Evolutionary conservation across 768 basidiomycete genomes (phyloP).

Genomic region (Termitomyces sp.): DNA sequence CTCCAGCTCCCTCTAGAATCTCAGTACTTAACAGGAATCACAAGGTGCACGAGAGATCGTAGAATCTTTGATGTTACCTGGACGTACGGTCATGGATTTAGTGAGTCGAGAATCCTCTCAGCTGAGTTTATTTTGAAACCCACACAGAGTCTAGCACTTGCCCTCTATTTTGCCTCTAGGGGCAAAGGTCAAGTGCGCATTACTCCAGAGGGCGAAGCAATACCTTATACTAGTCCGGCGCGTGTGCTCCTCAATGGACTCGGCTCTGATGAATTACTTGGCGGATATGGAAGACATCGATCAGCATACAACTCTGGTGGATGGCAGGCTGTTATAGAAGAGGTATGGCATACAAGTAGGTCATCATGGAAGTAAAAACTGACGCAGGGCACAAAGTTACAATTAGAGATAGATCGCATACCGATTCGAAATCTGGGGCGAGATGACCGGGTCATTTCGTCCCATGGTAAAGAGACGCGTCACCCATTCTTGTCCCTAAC

Average conservation of each 20-base stretch:
- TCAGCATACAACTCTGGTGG: conserved; percentile 61
- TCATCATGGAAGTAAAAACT: background rate
- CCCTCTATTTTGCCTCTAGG: conserved; percentile 89
- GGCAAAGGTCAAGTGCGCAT: conserved; percentile 59
- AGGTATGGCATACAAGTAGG: conserved; percentile 41
- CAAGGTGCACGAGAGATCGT: conserved; percentile 48
- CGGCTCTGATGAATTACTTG: conserved; percentile 93
- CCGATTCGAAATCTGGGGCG: conserved; percentile 87
- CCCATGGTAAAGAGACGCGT: conserved; percentile 87
- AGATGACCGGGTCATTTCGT: conserved; percentile 91
- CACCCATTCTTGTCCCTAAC: conserved; percentile 86
- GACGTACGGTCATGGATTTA: conserved; percentile 85
- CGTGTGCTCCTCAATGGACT: conserved; percentile 85
- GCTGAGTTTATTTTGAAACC: background rate
- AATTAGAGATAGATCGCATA: conserved; percentile 84
- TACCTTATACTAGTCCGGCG: conserved; percentile 66
- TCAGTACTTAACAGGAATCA: conserved; percentile 49
- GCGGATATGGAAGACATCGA: conserved; percentile 89
- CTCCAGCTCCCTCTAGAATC: background rate
- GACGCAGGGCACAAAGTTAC: conserved; percentile 49
- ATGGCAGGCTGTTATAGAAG: conserved; percentile 75
- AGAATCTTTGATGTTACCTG: conserved; percentile 73
- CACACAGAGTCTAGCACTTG: conserved; percentile 79
- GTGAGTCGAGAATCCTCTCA: conserved; percentile 34
- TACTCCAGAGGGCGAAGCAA: conserved; percentile 26